Base-by-base conservation (phyloP, 106 monocot genomes). In the Narthecium ossifragum region DNA sequence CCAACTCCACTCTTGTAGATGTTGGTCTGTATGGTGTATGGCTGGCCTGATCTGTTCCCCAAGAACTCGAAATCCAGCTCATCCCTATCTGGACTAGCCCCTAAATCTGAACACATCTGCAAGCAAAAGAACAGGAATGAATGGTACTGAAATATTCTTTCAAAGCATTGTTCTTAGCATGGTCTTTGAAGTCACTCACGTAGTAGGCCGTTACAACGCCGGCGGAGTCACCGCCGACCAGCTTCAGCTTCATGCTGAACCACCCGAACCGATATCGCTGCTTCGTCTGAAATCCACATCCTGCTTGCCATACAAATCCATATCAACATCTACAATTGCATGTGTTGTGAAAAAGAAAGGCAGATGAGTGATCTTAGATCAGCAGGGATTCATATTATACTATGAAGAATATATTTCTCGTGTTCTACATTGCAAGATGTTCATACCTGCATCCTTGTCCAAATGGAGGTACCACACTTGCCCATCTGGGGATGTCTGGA, bases 211-310 rank as follows among this genome's bases (percentile, higher is more conserved):
- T 96, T 26, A 96, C 96, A 3, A 96, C 86, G 4, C 96, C 96
- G 25, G 96, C 96, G 4, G 96, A 96, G 71, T 96, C 96, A 25
- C 90, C 90, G 8, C 83, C 90, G 28, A 86, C 96, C n/a, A 96
- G 83, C 73, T 84, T 90, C 62, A 96, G 75, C 80, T 90, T 96
- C 96, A 96, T 96, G 69, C 90, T 81, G 81, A 90, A 96, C 96
- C 96, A 96, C 11, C 96, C 96, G 52, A 90, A 90, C 32, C 80
- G 46, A 38, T 90, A 90, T 49, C 86, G 30, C 38, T 96, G 72
- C 36, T 70, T 74, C 0, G 96, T 96, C 39, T 86, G 86, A 65
- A 92, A 92, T 8, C 92, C 92, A 38, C 82, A 82, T 17, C 91
- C 91, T 85, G 13, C 17, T 50, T 14, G 49, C 17, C 4, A 26